Evolutionary conservation across 169 alveolate genomes (phyloP).

Genomic region (Theileria annulata): DNA sequence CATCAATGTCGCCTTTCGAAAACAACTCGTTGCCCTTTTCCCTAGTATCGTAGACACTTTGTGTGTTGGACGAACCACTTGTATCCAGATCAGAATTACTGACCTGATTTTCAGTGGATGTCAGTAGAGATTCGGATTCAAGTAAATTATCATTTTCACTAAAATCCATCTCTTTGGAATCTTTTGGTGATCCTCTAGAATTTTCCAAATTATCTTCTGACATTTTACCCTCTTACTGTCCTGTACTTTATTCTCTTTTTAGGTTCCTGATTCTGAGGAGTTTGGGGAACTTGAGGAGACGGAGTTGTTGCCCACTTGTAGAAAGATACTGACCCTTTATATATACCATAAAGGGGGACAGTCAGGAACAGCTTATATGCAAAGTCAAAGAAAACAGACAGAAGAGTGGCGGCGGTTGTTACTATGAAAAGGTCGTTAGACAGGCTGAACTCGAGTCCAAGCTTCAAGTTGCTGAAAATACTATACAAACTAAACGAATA

Average conservation of each 20-base stretch:
- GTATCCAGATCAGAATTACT: background rate
- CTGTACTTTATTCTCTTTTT: slow-evolving; percentile 30
- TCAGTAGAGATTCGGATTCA: background rate
- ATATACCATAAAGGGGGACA: slow-evolving; percentile 46
- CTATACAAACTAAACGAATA: slow-evolving; percentile 32
- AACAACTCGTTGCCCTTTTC: slow-evolving; percentile 43
- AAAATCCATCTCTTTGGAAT: background rate
- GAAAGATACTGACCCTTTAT: slow-evolving; percentile 19
- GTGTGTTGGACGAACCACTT: background rate
- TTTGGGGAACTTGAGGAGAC: slow-evolving; percentile 28
- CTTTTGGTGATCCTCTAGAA: background rate
- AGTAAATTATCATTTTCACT: background rate
- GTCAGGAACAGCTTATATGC: slow-evolving; percentile 44
- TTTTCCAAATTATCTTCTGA: background rate
- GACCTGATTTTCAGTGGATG: background rate
- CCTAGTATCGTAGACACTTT: slow-evolving; percentile 12
- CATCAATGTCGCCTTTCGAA: slow-evolving; percentile 55
- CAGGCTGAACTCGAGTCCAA: slow-evolving; percentile 57
- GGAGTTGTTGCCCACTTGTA: slow-evolving; percentile 63
- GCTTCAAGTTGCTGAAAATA: slow-evolving; percentile 26
- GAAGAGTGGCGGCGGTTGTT: slow-evolving; percentile 35
- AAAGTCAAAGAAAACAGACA: slow-evolving; percentile 35
- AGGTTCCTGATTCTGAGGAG: slow-evolving; percentile 15
- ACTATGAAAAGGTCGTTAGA: slow-evolving; percentile 59
- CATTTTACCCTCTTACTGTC: slow-evolving; percentile 24